Conservation (phyloP, 345 rosid genomes). For the Adansonia digitata region DNA sequence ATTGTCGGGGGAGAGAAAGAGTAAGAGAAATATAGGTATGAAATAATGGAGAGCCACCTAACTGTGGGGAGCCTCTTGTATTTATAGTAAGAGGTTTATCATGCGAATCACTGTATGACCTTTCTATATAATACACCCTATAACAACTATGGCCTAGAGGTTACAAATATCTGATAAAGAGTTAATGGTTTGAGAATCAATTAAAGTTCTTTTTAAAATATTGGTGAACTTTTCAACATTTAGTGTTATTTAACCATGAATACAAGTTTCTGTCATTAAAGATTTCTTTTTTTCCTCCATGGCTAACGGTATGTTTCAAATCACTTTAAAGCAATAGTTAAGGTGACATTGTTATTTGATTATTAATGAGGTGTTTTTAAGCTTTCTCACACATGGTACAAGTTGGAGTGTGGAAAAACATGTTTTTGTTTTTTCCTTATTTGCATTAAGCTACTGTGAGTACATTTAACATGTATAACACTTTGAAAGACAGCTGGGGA, state of each 20-base stretch:
- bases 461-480: slow-evolving; percentile 5
- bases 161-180: not conserved
- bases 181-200: not conserved
- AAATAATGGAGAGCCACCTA: not conserved
- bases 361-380: not conserved
- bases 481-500: slow-evolving; percentile 57
- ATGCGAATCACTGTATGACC: not conserved
- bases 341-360: not conserved
- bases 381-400: not conserved
- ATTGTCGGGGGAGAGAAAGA: not conserved
- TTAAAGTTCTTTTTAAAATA: not conserved
- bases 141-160: not conserved
- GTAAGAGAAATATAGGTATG: not conserved
- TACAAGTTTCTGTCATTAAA: not conserved
- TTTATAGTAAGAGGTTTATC: not conserved
- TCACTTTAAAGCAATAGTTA: not conserved
- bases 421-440: not conserved
- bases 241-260: not conserved
- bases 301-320: not conserved
- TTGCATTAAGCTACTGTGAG: not conserved
- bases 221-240: not conserved
- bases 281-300: not conserved
- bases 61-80: not conserved
- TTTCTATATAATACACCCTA: not conserved
- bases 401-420: not conserved